Evolutionary conservation across 169 alveolate species (phyloP), one percentile per base, ranked within the genome.

Genomic region (Theileria parva): DNA sequence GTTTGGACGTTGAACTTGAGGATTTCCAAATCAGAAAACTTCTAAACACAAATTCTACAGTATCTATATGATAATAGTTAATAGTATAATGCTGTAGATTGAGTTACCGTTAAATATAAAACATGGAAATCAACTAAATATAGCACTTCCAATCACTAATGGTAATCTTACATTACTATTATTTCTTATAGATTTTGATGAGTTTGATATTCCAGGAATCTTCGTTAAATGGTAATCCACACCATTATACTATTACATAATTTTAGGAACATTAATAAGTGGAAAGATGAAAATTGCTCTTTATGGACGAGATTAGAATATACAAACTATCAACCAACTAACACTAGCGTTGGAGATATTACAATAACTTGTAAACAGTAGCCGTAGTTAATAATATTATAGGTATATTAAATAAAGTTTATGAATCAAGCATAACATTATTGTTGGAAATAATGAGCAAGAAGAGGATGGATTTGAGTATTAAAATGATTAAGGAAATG

Each of bases 1-100:
- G 27, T 30, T 37, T 34, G 57, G 67, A 64, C 28, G 12, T 80
- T 19, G 81, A 71, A 44, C 25, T 80, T 11, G 81, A 73, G 51
- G 87, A 80, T 1, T 34, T 64, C 12, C 64, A 21, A 8, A 12
- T 80, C 57, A 80, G 59, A 30, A 28, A 30, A 63, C 50, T 28
- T 30, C 15, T 15, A 13, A 63, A 63, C 50, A 21, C 32, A 44
- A 44, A 32, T 32, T 32, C 53, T 44, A 7, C 53, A 34, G 39
- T 68, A 61, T 70, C 15, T 57, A 68, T 25, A 32, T 37, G 44
- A n/a, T 59, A 74, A 23, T 44, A 32, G 32, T 15, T 13, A 15
- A 2, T 21, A 23, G 19, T 13, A 21, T 19, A n/a, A 79, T 30
- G 17, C 0, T 27, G 51, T 50, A 72, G 87, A 28, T 25, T 7